Conservation (phyloP, 139 green algal species). For the Chlamydomonas sphaeroides region DNA sequence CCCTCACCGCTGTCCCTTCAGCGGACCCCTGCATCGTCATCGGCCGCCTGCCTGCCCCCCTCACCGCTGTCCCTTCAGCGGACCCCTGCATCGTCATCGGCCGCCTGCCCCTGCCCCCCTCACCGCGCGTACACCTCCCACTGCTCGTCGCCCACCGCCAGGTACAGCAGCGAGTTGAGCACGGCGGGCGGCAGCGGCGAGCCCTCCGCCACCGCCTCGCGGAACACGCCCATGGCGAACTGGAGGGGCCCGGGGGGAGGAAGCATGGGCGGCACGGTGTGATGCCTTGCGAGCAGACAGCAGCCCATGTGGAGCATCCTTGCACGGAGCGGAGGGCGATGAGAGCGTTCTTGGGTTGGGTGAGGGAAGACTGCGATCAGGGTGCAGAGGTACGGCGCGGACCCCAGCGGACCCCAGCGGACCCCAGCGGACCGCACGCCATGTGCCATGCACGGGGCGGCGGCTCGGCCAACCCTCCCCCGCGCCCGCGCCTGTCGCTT, state of each 20-base stretch:
- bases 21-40: neutral
- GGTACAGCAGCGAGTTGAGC: conserved; percentile 38
- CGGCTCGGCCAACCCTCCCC: neutral
- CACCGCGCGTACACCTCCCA: conserved; percentile 38
- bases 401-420: too few relatives aligned
- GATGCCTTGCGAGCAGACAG: neutral
- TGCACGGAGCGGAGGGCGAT: too few relatives aligned
- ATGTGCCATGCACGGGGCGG: neutral
- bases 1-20: too few relatives aligned
- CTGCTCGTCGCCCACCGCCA: conserved; percentile 18
- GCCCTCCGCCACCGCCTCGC: neutral
- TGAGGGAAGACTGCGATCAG: neutral
- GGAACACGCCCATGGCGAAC: conserved; percentile 1
- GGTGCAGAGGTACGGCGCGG: neutral
- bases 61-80: neutral
- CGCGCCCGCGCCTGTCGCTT: too few relatives aligned
- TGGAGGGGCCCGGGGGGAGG: neutral
- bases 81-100: too few relatives aligned
- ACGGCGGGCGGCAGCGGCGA: neutral
- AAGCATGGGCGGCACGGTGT: neutral
- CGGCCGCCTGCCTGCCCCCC: neutral
- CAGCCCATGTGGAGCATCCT: too few relatives aligned
- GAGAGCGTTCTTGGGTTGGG: too few relatives aligned
- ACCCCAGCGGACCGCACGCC: too few relatives aligned
- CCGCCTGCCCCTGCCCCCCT: too few relatives aligned